phyloP scores from a whole-genome alignment of 129 eudicot species.

The Tanacetum coccineum region DNA sequence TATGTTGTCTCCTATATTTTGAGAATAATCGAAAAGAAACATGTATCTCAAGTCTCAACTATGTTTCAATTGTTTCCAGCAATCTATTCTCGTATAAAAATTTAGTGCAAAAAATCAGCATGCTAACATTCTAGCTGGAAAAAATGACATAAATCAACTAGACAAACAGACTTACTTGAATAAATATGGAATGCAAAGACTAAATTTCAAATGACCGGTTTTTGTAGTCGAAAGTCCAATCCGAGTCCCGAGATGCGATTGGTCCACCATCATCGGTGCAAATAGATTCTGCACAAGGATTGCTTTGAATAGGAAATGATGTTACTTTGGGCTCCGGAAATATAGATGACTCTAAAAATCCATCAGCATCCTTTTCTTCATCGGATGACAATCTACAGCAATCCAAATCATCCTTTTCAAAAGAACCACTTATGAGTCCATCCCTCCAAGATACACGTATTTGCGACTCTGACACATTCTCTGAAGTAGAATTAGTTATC shows the following conservation, averaged over 20 bases:
- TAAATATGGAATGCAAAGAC: slow-evolving; percentile 19
- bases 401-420: slow-evolving; percentile 72
- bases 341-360: slow-evolving; percentile 32
- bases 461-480: slow-evolving; percentile 46
- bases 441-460: slow-evolving; percentile 84
- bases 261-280: slow-evolving; percentile 53
- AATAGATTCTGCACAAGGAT: slow-evolving; percentile 62
- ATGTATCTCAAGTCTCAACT: slow-evolving; percentile 20
- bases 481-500: slow-evolving; percentile 44
- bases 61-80: slow-evolving; percentile 10
- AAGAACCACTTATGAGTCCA: slow-evolving; percentile 38
- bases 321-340: slow-evolving; percentile 37
- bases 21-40: slow-evolving; percentile 15
- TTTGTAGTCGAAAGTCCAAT: slow-evolving; percentile 52
- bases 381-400: slow-evolving; percentile 76
- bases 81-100: slow-evolving; percentile 13
- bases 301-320: slow-evolving; percentile 19
- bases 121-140: neutral
- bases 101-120: slow-evolving; percentile 12
- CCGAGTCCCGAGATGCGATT: slow-evolving; percentile 60
- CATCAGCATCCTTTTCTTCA: slow-evolving; percentile 57
- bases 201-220: slow-evolving; percentile 42
- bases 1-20: slow-evolving; percentile 21
- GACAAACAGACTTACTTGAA: slow-evolving; percentile 11
- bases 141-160: neutral